Evolutionary conservation across 257 asterid species (phyloP), one percentile per base, ranked within the genome.

Genomic region (Solanum neorickii): DNA sequence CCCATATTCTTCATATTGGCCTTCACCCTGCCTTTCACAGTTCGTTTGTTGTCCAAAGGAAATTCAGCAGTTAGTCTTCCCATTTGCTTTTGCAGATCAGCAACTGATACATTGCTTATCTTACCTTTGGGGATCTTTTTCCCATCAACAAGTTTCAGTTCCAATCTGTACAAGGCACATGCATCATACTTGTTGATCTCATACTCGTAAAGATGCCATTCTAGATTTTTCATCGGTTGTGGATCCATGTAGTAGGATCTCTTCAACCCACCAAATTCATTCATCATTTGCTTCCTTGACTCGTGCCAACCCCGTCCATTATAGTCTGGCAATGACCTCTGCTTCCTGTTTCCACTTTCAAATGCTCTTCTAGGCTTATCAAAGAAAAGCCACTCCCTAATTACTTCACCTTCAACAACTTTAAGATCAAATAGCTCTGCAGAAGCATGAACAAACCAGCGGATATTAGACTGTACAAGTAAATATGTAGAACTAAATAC

Each of bases 211-310:
- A 97, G 93, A 90, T 97, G 99, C 99, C 99, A 97, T 89, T 97
- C 99, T 18, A 93, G 92, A 86, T 84, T 95, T 86, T 95, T 95
- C 94, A 89, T 87, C 4, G 99, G 99, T 89, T 97, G 99, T 16
- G 99, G 99, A 89, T 97, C 99, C 99, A 97, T 97, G 88, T 97
- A 97, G 88, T 97, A 97, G 44, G 99, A 97, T 93, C 99, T 93
- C 92, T 95, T 97, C 92, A 94, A 83, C 70, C 99, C 99, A 87
- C 98, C 97, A 62, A 87, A 93, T 88, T 97, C 98, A 80, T 92
- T 93, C 94, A 95, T 90, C 89, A 94, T 93, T 91, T 96, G 98
- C 88, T 96, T 97, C 94, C 99, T 94, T 20, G 99, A 97, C 91
- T 97, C 99, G 20, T 97, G 99, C 99, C 99, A 97, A 78, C 99